Evolutionary conservation across 345 rosid genomes (phyloP).

Genomic region (Laguncularia racemosa): DNA sequence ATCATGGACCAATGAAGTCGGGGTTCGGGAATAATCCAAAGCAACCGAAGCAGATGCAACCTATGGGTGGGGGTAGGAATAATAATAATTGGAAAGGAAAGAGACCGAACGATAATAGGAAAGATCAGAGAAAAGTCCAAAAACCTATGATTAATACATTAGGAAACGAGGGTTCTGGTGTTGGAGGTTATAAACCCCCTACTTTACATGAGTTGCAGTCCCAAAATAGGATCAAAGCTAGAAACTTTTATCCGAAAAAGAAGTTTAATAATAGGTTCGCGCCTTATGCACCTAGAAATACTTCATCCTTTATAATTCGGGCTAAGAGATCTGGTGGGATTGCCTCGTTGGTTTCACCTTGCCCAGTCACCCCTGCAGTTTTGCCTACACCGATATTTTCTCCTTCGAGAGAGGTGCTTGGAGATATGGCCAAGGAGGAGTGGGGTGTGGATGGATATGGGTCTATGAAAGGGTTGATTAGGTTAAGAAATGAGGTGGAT

Average conservation of each 20-base stretch:
- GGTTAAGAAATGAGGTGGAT: slow-evolving; percentile 63
- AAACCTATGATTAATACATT: slow-evolving; percentile 9
- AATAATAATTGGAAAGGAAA: slow-evolving; percentile 76
- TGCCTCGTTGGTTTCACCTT: slow-evolving; percentile 85
- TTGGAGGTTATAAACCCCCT: slow-evolving; percentile 67
- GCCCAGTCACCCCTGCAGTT: slow-evolving; percentile 86
- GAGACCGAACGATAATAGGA: slow-evolving; percentile 24
- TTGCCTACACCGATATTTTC: slow-evolving; percentile 85
- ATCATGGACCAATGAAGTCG: slow-evolving; percentile 14
- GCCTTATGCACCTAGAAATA: slow-evolving; percentile 93
- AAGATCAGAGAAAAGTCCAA: slow-evolving; percentile 44
- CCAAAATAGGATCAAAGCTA: slow-evolving; percentile 65
- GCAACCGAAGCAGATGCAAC: slow-evolving; percentile 6
- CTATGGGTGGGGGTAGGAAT: background rate
- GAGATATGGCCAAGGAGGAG: slow-evolving; percentile 94
- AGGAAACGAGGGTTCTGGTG: slow-evolving; percentile 8
- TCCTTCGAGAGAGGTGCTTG: slow-evolving; percentile 78
- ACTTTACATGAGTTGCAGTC: slow-evolving; percentile 70
- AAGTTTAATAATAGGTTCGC: slow-evolving; percentile 54
- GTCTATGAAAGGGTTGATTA: slow-evolving; percentile 91
- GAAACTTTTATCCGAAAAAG: slow-evolving; percentile 70
- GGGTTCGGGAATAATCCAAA: slow-evolving; percentile 7
- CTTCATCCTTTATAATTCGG: slow-evolving; percentile 80
- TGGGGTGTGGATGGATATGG: slow-evolving; percentile 99
- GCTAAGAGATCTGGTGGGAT: slow-evolving; percentile 93